Base-by-base conservation (phyloP, 2,329 filamentous ascomycete species). In the Arthroderma sp. region DNA sequence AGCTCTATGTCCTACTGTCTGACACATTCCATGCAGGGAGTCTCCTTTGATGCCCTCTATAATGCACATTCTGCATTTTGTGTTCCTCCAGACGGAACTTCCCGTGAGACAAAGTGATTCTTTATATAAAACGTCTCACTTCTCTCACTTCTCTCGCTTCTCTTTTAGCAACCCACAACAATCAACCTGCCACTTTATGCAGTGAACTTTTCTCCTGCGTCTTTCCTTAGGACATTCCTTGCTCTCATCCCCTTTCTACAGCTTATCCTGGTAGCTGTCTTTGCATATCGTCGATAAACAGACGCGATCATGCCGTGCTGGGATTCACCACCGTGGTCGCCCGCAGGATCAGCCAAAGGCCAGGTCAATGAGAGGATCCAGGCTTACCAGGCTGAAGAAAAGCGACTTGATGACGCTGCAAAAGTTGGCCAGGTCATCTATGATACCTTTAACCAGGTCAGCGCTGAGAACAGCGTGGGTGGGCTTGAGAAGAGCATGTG, bases 401-500 rank as follows among this genome's bases (percentile, higher is more conserved):
- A 43, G 15, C 44, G 47, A 28, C 37, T 58, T 35, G 33, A 52
- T 4, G 44, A 56, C 13, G 56, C 56, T 15, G 25, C 31, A 8
- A 56, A 52, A 6, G 21, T 58, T 11, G 47, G 56, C 15, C 52
- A 33, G 17, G 35, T 59, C n/a, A 49, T 59, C 9, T 56, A 49
- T 23, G 58, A 61, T 11, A 38, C 58, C 25, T 59, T 62, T 23
- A 56, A 61, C n/a, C 28, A 57, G 54, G 43, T 61, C 37, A 58
- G 55, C 47, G 52, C 51, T 28, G 47, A 49, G n/a, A 43, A 41
- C 8, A 54, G 52, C 8, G 15, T 47, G 21, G 44, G 56, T n/a
- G 61, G 59, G 2, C 52, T 62, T 4, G 57, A 58, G 28, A 49
- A 25, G 4, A 62, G 61, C 53, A 56, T 55, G 6, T 62, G 61